Percentiles rank a stretch among this genome's conserved stretches.
phyloP scores from a whole-genome alignment of 495 filamentous ascomycete species.

The Hapsidospora chrysogenum region DNA sequence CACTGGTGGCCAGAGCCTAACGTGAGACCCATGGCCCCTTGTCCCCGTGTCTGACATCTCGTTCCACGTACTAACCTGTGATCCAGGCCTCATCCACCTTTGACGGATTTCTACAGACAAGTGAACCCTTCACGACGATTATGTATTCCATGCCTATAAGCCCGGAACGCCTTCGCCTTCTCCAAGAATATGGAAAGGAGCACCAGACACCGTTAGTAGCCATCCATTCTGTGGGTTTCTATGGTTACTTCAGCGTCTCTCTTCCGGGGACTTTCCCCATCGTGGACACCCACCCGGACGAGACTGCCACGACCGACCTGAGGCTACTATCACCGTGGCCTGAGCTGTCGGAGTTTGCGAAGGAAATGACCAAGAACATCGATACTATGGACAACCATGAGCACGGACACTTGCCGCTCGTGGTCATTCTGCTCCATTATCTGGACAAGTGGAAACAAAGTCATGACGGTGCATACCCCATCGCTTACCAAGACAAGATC shows the following conservation, averaged over 20 bases:
- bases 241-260: conserved; percentile 62
- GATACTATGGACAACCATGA: conserved; percentile 58
- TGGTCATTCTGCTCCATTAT: conserved; percentile 71
- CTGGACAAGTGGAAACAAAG: conserved; percentile 65
- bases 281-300: conserved; percentile 90
- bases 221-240: conserved; percentile 76
- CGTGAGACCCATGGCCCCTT: neutral
- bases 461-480: conserved; percentile 53
- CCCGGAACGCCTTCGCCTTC: conserved; percentile 34
- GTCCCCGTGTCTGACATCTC: neutral
- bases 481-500: conserved; percentile 70
- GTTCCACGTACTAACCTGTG: neutral
- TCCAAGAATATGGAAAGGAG: conserved; percentile 39
- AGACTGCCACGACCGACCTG: conserved; percentile 69
- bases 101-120: conserved; percentile 25
- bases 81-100: conserved; percentile 6
- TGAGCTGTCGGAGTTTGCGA: conserved; percentile 51
- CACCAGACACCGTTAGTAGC: conserved; percentile 63
- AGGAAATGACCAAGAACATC: conserved; percentile 44
- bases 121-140: conserved; percentile 50
- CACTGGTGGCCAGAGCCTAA: conserved; percentile 24
- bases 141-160: conserved; percentile 56
- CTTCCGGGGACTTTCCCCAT: conserved; percentile 73
- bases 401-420: conserved; percentile 86
- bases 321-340: conserved; percentile 78